phyloP scores from a whole-genome alignment of 176 grass and related monocot species.

The Musa acuminata region DNA sequence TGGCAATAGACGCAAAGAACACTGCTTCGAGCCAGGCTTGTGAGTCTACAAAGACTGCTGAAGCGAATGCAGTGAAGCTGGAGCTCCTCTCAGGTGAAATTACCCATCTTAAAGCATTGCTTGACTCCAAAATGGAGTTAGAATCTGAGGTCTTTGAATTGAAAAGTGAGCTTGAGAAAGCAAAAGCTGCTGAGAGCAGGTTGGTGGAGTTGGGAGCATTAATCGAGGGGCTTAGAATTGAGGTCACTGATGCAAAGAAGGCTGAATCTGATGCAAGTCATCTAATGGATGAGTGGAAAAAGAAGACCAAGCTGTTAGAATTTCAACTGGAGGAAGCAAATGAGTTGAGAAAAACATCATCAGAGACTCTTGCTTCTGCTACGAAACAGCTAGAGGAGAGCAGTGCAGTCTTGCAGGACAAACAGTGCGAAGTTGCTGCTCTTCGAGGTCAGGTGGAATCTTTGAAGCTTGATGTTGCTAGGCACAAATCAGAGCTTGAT shows the following conservation, averaged over 20 bases:
- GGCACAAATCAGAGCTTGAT: conserved; percentile 36
- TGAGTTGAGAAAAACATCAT: conserved; percentile 44
- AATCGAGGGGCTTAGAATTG: conserved; percentile 39
- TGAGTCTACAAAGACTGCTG: conserved; percentile 41
- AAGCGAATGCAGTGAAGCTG: conserved; percentile 46
- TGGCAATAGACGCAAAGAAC: conserved; percentile 63
- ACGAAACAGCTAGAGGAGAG: conserved; percentile 58
- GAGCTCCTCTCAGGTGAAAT: conserved; percentile 47
- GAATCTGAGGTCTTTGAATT: conserved; percentile 21
- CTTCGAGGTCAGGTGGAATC: conserved; percentile 53
- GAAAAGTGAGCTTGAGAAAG: conserved; percentile 30
- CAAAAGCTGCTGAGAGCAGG: conserved; percentile 38
- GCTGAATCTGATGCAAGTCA: conserved; percentile 41
- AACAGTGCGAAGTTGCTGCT: conserved; percentile 38
- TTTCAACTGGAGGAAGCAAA: conserved; percentile 54
- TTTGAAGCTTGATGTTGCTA: conserved; percentile 50
- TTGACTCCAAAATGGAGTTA: conserved; percentile 50
- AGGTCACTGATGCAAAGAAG: conserved; percentile 50
- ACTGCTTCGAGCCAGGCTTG: conserved; percentile 47
- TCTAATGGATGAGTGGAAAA: conserved; percentile 44
- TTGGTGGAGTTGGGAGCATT: conserved; percentile 24
- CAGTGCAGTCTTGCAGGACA: conserved; percentile 42
- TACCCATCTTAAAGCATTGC: conserved; percentile 34
- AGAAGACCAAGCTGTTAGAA: conserved; percentile 32
- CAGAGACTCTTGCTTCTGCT: conserved; percentile 39